Conservation (phyloP, 192 early-diverging fungal genomes). For the Coemansia sp. region DNA sequence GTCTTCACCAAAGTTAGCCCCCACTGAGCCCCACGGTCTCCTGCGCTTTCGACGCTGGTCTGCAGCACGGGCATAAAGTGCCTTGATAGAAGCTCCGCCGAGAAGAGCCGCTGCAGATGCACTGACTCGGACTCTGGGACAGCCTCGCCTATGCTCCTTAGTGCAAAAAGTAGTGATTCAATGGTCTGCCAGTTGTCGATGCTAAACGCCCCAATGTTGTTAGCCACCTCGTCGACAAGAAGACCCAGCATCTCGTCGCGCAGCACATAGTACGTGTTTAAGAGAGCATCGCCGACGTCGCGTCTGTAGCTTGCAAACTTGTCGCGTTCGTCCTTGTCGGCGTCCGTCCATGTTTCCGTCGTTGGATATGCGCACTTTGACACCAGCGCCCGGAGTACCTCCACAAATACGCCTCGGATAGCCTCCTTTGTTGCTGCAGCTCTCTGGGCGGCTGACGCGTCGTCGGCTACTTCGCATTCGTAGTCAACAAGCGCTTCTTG, state of each 20-base stretch:
- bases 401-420: conserved; percentile 50
- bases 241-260: conserved; percentile 55
- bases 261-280: conserved; percentile 66
- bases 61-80: conserved; percentile 45
- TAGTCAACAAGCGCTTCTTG: conserved; percentile 67
- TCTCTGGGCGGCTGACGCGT: conserved; percentile 1
- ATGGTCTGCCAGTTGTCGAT: conserved; percentile 33
- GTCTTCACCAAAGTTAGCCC: conserved; percentile 25
- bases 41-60: conserved; percentile 15
- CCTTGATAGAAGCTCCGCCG: conserved; percentile 39
- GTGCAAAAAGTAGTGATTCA: conserved; percentile 64
- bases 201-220: conserved; percentile 21
- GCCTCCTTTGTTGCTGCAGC: conserved; percentile 16
- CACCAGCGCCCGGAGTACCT: conserved; percentile 56
- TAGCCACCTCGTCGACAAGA: conserved; percentile 32
- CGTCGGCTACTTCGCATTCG: conserved; percentile 25
- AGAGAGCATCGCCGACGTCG: conserved; percentile 71
- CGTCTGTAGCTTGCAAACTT: conserved; percentile 62
- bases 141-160: conserved; percentile 66
- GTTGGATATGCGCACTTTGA: conserved; percentile 59
- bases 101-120: conserved; percentile 62
- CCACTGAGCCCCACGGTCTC: conserved; percentile 22
- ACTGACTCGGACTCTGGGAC: conserved; percentile 53
- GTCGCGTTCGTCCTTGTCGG: conserved; percentile 59
- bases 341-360: conserved; percentile 53